phyloP scores from a whole-genome alignment of 495 filamentous ascomycete species.

The Staphylotrichum tortipilum region DNA sequence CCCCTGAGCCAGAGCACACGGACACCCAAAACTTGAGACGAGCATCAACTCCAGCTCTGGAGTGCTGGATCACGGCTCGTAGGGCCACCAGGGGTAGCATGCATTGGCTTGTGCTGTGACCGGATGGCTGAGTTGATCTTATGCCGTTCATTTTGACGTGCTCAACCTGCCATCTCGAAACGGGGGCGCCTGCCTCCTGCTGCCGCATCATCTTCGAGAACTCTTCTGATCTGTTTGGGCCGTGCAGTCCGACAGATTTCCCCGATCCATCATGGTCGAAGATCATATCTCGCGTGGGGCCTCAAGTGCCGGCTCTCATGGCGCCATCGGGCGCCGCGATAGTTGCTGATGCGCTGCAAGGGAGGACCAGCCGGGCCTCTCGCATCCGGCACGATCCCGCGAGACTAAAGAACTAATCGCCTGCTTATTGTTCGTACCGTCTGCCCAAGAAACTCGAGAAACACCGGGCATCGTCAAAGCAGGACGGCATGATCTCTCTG shows the following conservation, averaged over 20 bases:
- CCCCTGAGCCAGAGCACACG: conserved; percentile 24
- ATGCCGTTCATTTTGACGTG: conserved; percentile 34
- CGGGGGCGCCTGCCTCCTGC: not conserved
- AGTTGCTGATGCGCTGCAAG: conserved; percentile 21
- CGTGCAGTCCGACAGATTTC: not conserved
- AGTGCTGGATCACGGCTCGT: conserved; percentile 24
- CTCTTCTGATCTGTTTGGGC: conserved; percentile 16
- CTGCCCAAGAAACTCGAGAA: too few species aligned
- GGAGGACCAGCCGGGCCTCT: conserved; percentile 7
- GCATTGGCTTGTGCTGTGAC: conserved; percentile 37
- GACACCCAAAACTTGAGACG: conserved; percentile 36
- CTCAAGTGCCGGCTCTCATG: conserved; percentile 8
- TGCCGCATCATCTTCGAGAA: conserved; percentile 21
- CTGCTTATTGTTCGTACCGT: too few species aligned
- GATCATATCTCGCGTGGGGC: conserved; percentile 14
- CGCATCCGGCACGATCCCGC: conserved; percentile 11
- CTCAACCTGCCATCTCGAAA: conserved; percentile 23
- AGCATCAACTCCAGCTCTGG: conserved; percentile 31
- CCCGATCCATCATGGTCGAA: conserved; percentile 5
- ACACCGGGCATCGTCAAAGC: too few species aligned
- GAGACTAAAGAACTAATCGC: too few species aligned
- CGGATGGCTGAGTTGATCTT: conserved; percentile 42
- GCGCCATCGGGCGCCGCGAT: conserved; percentile 9
- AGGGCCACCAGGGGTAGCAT: conserved; percentile 23
- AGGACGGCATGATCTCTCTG: too few species aligned